phyloP scores from a whole-genome alignment of 352 stramenopile species.

The Phytophthora colocasiae region DNA sequence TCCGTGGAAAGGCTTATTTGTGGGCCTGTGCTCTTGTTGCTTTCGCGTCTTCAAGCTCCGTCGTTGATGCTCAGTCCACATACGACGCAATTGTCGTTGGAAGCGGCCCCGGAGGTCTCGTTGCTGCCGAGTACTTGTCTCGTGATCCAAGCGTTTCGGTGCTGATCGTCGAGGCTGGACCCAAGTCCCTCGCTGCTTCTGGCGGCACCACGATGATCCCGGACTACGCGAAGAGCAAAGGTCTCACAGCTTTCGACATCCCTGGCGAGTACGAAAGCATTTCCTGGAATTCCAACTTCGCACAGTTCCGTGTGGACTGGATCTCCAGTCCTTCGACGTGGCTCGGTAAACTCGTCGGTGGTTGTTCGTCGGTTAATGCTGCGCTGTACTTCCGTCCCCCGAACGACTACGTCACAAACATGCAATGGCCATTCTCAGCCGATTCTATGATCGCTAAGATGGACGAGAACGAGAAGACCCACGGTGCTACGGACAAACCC shows the following conservation, averaged over 20 bases:
- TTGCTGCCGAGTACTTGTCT: constrained; percentile 67
- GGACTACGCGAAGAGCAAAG: constrained; percentile 44
- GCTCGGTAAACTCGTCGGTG: constrained; percentile 81
- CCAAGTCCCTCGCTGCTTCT: constrained; percentile 47
- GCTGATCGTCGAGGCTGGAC: constrained; percentile 67
- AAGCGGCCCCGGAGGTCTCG: constrained; percentile 63
- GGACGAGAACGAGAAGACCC: constrained; percentile 49
- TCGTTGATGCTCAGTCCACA: constrained; percentile 31
- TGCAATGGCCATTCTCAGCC: constrained; percentile 50
- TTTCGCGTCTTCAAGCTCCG: constrained; percentile 19
- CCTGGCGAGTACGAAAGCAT: constrained; percentile 64
- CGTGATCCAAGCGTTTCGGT: constrained; percentile 60
- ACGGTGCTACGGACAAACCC: constrained; percentile 56
- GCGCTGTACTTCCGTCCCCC: constrained; percentile 79
- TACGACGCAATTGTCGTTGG: constrained; percentile 72
- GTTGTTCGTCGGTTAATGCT: constrained; percentile 80
- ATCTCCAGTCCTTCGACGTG: constrained; percentile 44
- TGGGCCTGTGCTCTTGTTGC: constrained; percentile 34
- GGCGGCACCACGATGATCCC: constrained; percentile 54
- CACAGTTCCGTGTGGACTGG: constrained; percentile 56
- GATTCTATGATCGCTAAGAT: constrained; percentile 67
- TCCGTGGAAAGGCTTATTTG: constrained; percentile 31
- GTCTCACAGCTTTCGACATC: constrained; percentile 74
- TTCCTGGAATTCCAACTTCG: constrained; percentile 46
- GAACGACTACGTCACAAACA: constrained; percentile 56